Conservation (phyloP, 352 stramenopile species). For the Phytophthora citricola region DNA sequence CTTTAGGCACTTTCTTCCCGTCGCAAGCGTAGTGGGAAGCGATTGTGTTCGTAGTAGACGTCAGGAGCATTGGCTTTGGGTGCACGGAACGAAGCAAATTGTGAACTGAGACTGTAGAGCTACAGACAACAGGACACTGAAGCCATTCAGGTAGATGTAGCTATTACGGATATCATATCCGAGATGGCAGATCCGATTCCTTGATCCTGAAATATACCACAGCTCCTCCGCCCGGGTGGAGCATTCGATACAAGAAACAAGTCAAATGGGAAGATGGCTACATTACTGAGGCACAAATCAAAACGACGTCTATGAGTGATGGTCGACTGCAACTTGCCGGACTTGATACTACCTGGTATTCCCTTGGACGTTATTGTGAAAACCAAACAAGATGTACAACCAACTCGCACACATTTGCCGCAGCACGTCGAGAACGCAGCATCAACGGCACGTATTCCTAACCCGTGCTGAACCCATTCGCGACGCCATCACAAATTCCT, state of each 20-base stretch:
- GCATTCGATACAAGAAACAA: constrained; percentile 4
- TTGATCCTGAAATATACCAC: too few relatives aligned
- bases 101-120: constrained; percentile 13
- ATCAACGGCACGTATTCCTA: too few relatives aligned
- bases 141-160: constrained; percentile 10
- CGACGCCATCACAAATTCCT: too few relatives aligned
- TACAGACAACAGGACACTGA: not conserved
- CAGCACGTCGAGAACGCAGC: too few relatives aligned
- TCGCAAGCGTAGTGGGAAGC: constrained; percentile 21
- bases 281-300: too few relatives aligned
- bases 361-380: too few relatives aligned
- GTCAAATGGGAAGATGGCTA: not conserved
- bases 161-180: constrained; percentile 24
- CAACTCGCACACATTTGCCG: too few relatives aligned
- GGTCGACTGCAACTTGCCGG: too few relatives aligned
- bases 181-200: constrained; percentile 5
- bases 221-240: not conserved
- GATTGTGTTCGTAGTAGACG: constrained; percentile 7
- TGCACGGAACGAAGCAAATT: constrained; percentile 10
- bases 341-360: too few relatives aligned
- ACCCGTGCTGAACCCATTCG: too few relatives aligned
- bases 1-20: constrained; percentile 12
- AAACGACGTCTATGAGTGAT: too few relatives aligned
- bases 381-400: too few relatives aligned
- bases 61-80: constrained; percentile 5